Percentiles rank a stretch among this genome's conserved stretches.
phyloP scores from a whole-genome alignment of 2,329 filamentous ascomycete genomes.

The Aspergillus clavatus region DNA sequence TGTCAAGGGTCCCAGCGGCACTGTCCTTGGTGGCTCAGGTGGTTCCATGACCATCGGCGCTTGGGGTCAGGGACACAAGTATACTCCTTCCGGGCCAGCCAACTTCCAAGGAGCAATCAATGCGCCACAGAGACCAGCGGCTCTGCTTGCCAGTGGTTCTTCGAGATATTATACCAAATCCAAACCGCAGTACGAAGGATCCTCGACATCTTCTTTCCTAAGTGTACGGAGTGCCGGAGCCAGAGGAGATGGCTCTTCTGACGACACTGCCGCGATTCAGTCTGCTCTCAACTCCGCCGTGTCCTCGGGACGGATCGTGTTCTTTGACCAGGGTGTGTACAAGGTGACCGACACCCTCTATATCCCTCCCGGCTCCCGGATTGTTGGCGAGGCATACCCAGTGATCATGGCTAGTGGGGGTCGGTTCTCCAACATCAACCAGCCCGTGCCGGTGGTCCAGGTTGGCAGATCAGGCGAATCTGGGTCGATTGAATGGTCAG shows the following conservation, averaged over 20 bases:
- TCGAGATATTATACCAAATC: constrained; percentile 43
- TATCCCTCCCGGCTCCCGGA: constrained; percentile 46
- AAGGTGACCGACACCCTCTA: constrained; percentile 45
- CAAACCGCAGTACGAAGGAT: constrained; percentile 52
- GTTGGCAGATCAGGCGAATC: constrained; percentile 61
- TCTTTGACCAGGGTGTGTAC: constrained; percentile 55
- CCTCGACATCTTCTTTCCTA: constrained; percentile 36
- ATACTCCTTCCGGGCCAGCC: constrained; percentile 42
- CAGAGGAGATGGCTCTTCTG: constrained; percentile 52
- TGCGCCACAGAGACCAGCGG: constrained; percentile 40
- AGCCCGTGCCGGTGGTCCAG: constrained; percentile 61
- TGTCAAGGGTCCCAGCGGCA: constrained; percentile 36
- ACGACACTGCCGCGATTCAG: constrained; percentile 59
- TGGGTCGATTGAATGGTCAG: constrained; percentile 65
- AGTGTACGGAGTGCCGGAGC: constrained; percentile 43
- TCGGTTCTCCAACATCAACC: constrained; percentile 53
- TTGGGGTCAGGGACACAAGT: constrained; percentile 44
- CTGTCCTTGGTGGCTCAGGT: constrained; percentile 34
- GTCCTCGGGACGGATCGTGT: constrained; percentile 48
- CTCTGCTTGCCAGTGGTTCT: constrained; percentile 41
- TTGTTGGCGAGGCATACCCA: constrained; percentile 54
- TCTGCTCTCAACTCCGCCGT: constrained; percentile 50
- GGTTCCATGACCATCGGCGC: constrained; percentile 35
- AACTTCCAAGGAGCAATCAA: constrained; percentile 43
- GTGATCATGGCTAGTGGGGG: constrained; percentile 54